Conservation (phyloP, 495 filamentous ascomycete species). For the Aspergillus cavernicola region DNA sequence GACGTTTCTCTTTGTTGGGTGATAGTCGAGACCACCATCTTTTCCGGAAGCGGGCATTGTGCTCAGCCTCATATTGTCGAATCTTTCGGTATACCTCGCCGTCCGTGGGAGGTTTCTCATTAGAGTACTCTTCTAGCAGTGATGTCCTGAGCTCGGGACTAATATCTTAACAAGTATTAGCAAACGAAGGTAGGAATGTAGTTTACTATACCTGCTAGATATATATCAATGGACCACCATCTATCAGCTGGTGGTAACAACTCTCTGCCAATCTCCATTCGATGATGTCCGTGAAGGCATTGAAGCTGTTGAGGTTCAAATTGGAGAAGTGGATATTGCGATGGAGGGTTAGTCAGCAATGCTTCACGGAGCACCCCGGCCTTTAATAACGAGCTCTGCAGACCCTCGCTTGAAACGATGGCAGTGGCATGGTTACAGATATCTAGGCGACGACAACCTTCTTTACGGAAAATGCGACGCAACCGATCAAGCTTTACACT, state of each 20-base stretch:
- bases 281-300: conserved; percentile 34
- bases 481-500: conserved; percentile 21
- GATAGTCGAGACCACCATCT: conserved; percentile 22
- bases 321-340: conserved; percentile 3
- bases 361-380: conserved; percentile 4
- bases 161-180: conserved; percentile 19
- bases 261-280: conserved; percentile 27
- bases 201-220: conserved; percentile 25
- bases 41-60: conserved; percentile 22
- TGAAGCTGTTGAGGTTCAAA: conserved; percentile 18
- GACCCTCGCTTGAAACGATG: conserved; percentile 21
- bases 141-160: conserved; percentile 19
- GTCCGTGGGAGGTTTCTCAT: conserved; percentile 30
- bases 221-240: conserved; percentile 40
- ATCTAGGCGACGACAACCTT: conserved; percentile 22
- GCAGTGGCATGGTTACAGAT: conserved; percentile 23
- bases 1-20: conserved; percentile 19
- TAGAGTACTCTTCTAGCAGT: conserved; percentile 32
- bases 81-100: conserved; percentile 41
- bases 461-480: conserved; percentile 23
- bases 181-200: not conserved
- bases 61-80: conserved; percentile 29
- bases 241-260: conserved; percentile 21
- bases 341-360: conserved; percentile 7
- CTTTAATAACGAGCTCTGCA: conserved; percentile 7